Percentiles rank a stretch among this genome's conserved stretches.
These are phyloP conservation scores for Verruconis gallopava DNA, from an alignment of 2,329 filamentous ascomycete genomes.

Conservation along the genomic window DNA sequence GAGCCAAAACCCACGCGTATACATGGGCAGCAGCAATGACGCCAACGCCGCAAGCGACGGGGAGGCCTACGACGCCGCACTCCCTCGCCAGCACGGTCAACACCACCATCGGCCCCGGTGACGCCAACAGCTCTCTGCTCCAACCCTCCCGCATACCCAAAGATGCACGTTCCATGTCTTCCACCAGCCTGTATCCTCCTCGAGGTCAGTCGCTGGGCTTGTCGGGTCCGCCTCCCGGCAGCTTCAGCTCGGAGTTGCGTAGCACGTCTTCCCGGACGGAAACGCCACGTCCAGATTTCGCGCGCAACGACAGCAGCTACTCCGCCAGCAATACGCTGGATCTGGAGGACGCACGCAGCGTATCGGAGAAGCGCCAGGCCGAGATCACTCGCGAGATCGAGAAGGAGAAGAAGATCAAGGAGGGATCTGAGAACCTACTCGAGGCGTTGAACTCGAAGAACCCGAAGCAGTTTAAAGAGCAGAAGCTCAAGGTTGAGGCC, in stretches of 20 bases:
- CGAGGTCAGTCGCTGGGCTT: slow-evolving; percentile 59
- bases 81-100: slow-evolving; percentile 9
- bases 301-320: slow-evolving; percentile 35
- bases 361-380: slow-evolving; percentile 60
- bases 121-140: slow-evolving; percentile 3
- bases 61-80: slow-evolving; percentile 4
- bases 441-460: slow-evolving; percentile 92
- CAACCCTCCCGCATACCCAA: slow-evolving; percentile 20
- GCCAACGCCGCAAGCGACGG: slow-evolving; percentile 1
- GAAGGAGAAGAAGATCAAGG: slow-evolving; percentile 95
- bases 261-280: slow-evolving; percentile 55
- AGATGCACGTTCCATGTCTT: slow-evolving; percentile 45
- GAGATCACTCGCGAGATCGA: slow-evolving; percentile 73
- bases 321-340: background rate
- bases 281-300: slow-evolving; percentile 43
- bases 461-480: slow-evolving; percentile 78
- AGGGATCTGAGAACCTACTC: slow-evolving; percentile 93
- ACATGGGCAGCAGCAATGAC: slow-evolving; percentile 4
- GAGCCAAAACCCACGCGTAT: too few relatives aligned
- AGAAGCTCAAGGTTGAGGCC: slow-evolving; percentile 47
- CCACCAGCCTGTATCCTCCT: slow-evolving; percentile 44
- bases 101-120: slow-evolving; percentile 1
- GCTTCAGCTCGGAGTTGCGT: slow-evolving; percentile 80
- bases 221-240: slow-evolving; percentile 56
- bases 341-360: slow-evolving; percentile 49